Evolutionary conservation across 176 grass and related monocot species (phyloP).

Genomic region (Eragrostis curvula): DNA sequence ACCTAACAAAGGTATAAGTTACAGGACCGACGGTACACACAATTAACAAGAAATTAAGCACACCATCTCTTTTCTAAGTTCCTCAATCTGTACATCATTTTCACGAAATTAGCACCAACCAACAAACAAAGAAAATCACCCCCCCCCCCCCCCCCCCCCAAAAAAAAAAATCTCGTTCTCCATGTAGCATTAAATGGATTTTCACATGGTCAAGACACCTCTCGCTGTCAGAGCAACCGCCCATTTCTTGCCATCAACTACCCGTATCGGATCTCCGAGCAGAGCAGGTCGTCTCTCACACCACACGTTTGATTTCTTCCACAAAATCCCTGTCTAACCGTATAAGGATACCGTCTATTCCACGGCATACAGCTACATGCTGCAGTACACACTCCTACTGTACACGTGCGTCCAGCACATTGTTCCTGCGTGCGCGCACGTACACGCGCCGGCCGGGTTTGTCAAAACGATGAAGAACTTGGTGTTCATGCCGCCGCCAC

Average conservation of each 20-base stretch:
- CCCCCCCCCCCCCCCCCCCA: too few relatives aligned
- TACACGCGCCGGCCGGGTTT: not conserved
- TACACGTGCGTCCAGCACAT: slow-evolving; percentile 8
- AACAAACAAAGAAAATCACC: not conserved
- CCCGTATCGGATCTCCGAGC: not conserved
- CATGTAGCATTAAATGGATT: not conserved
- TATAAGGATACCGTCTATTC: not conserved
- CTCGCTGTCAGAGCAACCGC: slow-evolving; percentile 30
- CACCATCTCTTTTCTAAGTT: not conserved
- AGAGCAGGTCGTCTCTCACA: not conserved
- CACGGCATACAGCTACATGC: slow-evolving; percentile 6
- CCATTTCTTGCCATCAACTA: slow-evolving; percentile 24
- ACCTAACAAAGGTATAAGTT: not conserved
- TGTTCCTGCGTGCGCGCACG: slow-evolving; percentile 7
- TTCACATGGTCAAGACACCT: slow-evolving; percentile 13
- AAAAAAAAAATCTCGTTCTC: too few relatives aligned
- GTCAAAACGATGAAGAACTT: not conserved
- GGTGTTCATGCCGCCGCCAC: slow-evolving; percentile 36
- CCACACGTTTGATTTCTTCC: not conserved
- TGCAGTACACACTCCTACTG: not conserved
- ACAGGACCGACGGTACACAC: not conserved
- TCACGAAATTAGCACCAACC: not conserved
- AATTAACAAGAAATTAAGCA: not conserved
- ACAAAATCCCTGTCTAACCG: not conserved
- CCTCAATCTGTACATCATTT: not conserved